These are phyloP conservation scores for Neofusicoccum laricinum DNA, from an alignment of 2,329 filamentous ascomycete genomes.

Conservation along the genomic window DNA sequence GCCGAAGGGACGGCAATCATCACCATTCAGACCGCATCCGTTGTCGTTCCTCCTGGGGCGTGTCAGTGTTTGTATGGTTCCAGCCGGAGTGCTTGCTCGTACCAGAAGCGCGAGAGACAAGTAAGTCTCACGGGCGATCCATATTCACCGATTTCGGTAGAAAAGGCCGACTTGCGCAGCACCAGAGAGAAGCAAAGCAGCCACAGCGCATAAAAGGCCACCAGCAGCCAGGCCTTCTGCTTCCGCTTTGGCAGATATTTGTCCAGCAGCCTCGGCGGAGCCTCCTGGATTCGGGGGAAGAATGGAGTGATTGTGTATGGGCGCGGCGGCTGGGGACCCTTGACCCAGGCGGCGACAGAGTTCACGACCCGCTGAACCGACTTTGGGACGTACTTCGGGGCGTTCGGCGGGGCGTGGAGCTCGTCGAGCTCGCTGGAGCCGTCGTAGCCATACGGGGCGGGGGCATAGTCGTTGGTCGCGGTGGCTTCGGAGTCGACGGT, in stretches of 20 bases:
- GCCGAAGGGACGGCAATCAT: conserved; percentile 71
- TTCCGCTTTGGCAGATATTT: conserved; percentile 57
- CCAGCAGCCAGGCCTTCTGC: conserved; percentile 59
- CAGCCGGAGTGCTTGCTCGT: conserved; percentile 19
- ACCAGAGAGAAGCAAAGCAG: conserved; percentile 67
- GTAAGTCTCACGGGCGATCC: conserved; percentile 63
- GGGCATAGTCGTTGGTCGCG: conserved; percentile 20
- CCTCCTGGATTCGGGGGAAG: conserved; percentile 65
- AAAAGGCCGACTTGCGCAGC: conserved; percentile 60
- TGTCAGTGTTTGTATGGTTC: neutral
- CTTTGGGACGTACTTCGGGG: conserved; percentile 47
- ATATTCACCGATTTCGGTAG: conserved; percentile 63
- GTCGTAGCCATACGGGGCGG: conserved; percentile 29
- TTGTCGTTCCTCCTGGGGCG: conserved; percentile 56
- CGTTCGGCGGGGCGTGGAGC: conserved; percentile 23
- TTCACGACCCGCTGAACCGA: conserved; percentile 47
- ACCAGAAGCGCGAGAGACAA: conserved; percentile 71
- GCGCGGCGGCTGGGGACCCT: conserved; percentile 48
- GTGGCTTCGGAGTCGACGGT: conserved; percentile 27
- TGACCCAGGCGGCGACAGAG: conserved; percentile 43
- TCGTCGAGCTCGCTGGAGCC: conserved; percentile 34
- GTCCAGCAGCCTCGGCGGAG: conserved; percentile 63
- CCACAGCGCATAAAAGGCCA: conserved; percentile 65
- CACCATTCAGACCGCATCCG: conserved; percentile 70
- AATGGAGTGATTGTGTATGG: conserved; percentile 51